Conservation (phyloP, 2,329 filamentous ascomycete species). For the Apiospora marii region DNA sequence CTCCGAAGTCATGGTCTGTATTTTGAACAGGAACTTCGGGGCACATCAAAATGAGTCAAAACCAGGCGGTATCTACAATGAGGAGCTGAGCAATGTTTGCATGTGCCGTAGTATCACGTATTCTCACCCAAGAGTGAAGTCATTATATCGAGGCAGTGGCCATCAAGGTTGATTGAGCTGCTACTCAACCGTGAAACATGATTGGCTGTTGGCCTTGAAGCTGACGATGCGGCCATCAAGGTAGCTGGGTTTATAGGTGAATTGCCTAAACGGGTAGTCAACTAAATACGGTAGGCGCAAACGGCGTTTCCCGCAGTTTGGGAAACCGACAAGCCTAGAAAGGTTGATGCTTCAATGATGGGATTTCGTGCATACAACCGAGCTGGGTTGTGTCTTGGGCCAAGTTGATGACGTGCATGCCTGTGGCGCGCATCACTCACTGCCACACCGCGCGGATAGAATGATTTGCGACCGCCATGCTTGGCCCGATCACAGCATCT, state of each 20-base stretch:
- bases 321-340: neutral
- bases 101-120: neutral
- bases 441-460: too few relatives aligned
- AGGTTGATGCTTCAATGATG: neutral
- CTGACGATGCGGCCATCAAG: constrained; percentile 1
- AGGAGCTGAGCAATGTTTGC: neutral
- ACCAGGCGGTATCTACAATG: neutral
- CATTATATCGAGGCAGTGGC: constrained; percentile 4
- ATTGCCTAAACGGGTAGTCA: neutral
- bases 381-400: too few relatives aligned
- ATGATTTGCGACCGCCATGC: too few relatives aligned
- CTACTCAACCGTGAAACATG: neutral
- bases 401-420: too few relatives aligned
- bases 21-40: too few relatives aligned
- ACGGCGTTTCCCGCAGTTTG: neutral
- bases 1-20: neutral
- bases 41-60: neutral
- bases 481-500: too few relatives aligned
- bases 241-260: neutral
- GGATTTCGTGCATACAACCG: too few relatives aligned
- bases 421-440: too few relatives aligned
- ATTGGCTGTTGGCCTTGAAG: neutral
- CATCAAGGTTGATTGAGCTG: constrained; percentile 11
- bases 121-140: neutral
- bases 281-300: neutral